Conservation (phyloP, 768 basidiomycete species). For the Hypholoma fasciculare region DNA sequence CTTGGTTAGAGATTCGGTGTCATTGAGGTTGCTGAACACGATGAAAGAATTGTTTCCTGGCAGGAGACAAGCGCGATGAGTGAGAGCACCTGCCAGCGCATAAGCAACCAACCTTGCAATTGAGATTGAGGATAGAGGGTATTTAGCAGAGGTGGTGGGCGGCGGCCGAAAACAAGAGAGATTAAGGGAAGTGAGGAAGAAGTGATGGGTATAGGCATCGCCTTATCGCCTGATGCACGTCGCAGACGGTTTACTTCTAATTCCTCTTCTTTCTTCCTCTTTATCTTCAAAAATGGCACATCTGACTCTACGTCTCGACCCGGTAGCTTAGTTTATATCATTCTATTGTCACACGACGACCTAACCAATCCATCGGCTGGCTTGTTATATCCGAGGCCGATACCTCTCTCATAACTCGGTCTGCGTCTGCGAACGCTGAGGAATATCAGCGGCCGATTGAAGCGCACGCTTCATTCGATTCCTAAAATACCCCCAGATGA, state of each 20-base stretch:
- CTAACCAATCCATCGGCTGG: too few species aligned
- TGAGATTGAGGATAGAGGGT: conserved; percentile 84
- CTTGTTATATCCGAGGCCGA: too few species aligned
- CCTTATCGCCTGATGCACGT: conserved; percentile 21
- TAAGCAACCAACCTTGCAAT: conserved; percentile 63
- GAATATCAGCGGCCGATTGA: too few species aligned
- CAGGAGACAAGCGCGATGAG: conserved; percentile 18
- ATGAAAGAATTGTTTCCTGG: conserved; percentile 96
- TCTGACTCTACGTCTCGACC: conserved; percentile 22
- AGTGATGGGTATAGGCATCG: conserved; percentile 14
- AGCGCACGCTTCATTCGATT: too few species aligned
- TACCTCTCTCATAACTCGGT: too few species aligned
- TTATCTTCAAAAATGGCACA: conserved; percentile 8
- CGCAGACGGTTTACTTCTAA: conserved; percentile 21
- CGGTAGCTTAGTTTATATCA: not conserved
- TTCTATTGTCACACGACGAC: too few species aligned
- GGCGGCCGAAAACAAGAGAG: conserved; percentile 14
- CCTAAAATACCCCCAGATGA: too few species aligned
- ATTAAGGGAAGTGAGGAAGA: conserved; percentile 14
- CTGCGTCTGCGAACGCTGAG: too few species aligned
- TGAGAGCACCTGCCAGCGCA: conserved; percentile 16
- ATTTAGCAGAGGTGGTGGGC: conserved; percentile 34
- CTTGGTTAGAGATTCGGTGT: conserved; percentile 82
- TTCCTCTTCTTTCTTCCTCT: conserved; percentile 14
- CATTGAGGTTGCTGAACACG: conserved; percentile 86